phyloP scores from a whole-genome alignment of 306 rosid species.

The Vigna reflexopilosa region DNA sequence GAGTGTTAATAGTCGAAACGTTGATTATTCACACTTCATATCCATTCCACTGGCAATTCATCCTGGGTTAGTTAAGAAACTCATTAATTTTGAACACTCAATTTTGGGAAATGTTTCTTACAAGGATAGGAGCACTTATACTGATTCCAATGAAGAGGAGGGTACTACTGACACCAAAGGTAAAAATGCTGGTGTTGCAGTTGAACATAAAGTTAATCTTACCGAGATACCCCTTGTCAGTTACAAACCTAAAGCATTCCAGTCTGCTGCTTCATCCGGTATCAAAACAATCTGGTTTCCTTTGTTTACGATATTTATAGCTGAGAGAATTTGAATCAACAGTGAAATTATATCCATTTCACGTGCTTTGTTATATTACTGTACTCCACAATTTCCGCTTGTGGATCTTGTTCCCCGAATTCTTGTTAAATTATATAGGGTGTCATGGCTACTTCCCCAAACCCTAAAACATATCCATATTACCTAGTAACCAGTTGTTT shows the following conservation, averaged over 20 bases:
- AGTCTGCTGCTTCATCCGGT: constrained; percentile 62
- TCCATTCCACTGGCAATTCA: constrained; percentile 95
- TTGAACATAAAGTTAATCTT: constrained; percentile 66
- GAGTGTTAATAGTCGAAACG: constrained; percentile 75
- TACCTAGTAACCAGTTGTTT: constrained; percentile 31
- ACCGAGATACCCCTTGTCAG: constrained; percentile 69
- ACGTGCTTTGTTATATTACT: constrained; percentile 28
- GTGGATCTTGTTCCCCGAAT: neutral
- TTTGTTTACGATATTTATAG: neutral
- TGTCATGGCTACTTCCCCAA: neutral
- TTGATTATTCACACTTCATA: constrained; percentile 90
- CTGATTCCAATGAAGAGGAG: constrained; percentile 60
- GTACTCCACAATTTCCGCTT: constrained; percentile 6
- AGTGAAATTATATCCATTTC: constrained; percentile 35
- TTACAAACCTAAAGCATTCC: constrained; percentile 69
- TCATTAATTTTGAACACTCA: constrained; percentile 69
- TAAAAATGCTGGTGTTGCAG: constrained; percentile 67
- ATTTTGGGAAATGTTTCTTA: constrained; percentile 61
- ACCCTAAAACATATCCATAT: constrained; percentile 11
- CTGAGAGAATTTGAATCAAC: constrained; percentile 32
- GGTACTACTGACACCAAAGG: constrained; percentile 53
- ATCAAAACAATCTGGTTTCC: constrained; percentile 37
- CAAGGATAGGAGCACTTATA: constrained; percentile 51
- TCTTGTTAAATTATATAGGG: constrained; percentile 14
- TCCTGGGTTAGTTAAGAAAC: constrained; percentile 86